A percentile compares a stretch with the other conserved stretches of the same genome.
phyloP scores from a whole-genome alignment of 371 early-diverging fungal species.

The Mucor circinelloides region DNA sequence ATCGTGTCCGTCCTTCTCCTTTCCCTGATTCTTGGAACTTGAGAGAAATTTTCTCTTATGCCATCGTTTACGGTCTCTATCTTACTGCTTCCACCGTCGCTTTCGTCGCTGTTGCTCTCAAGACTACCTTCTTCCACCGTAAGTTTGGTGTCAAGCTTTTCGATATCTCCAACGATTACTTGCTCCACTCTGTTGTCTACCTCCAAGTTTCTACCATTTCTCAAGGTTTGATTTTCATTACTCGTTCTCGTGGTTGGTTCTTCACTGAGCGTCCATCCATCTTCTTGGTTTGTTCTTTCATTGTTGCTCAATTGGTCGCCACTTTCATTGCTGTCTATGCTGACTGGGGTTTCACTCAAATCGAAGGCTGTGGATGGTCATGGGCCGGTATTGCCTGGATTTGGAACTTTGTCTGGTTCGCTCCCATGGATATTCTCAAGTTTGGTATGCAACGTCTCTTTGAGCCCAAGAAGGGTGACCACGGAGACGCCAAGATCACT shows the following conservation, averaged over 20 bases:
- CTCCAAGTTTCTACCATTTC: constrained; percentile 62
- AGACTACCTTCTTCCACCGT: constrained; percentile 49
- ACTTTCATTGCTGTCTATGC: constrained; percentile 64
- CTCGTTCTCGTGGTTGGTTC: constrained; percentile 59
- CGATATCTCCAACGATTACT: constrained; percentile 41
- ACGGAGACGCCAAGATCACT: constrained; percentile 10
- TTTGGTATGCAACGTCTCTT: constrained; percentile 64
- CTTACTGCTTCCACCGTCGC: constrained; percentile 57
- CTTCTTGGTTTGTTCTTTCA: constrained; percentile 48
- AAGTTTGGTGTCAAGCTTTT: constrained; percentile 39
- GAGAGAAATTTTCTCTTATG: constrained; percentile 58
- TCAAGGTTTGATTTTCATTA: constrained; percentile 62
- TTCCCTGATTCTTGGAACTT: constrained; percentile 62
- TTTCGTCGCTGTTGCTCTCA: constrained; percentile 45
- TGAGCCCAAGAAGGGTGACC: constrained; percentile 33
- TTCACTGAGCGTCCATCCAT: constrained; percentile 58
- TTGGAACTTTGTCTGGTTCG: constrained; percentile 76
- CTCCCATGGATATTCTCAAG: constrained; percentile 72
- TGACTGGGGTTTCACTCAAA: constrained; percentile 61
- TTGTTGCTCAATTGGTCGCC: constrained; percentile 58
- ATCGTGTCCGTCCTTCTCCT: constrained; percentile 59
- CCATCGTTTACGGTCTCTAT: constrained; percentile 58
- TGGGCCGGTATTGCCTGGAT: constrained; percentile 69
- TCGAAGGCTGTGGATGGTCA: constrained; percentile 56
- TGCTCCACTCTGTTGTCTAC: constrained; percentile 58